Percentiles rank a stretch among this genome's conserved stretches.
These are phyloP conservation scores for Exophiala oligosperma DNA, from an alignment of 2,329 filamentous ascomycete genomes.

Conservation along the genomic window DNA sequence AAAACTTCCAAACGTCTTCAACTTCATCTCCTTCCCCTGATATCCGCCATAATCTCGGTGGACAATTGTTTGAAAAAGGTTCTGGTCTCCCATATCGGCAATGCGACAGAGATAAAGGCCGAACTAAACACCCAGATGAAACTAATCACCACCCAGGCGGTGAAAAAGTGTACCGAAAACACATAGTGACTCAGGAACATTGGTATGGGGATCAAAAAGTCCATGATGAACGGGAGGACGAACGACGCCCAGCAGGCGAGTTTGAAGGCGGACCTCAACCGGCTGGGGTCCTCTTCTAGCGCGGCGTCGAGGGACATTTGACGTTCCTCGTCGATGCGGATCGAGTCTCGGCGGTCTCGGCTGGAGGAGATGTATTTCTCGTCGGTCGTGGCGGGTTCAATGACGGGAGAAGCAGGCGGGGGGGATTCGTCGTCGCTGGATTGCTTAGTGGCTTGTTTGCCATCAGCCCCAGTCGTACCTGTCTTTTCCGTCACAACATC, in stretches of 20 bases:
- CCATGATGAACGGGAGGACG: slow-evolving; percentile 65
- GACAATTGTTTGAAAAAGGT: slow-evolving; percentile 30
- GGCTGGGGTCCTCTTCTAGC: slow-evolving; percentile 33
- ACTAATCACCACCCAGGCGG: slow-evolving; percentile 73
- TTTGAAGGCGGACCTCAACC: slow-evolving; percentile 38
- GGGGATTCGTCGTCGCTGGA: slow-evolving; percentile 4
- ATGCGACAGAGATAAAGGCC: slow-evolving; percentile 41
- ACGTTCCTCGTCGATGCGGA: slow-evolving; percentile 29
- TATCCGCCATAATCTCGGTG: slow-evolving; percentile 6
- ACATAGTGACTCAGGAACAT: slow-evolving; percentile 82
- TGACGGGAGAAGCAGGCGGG: slow-evolving; percentile 4
- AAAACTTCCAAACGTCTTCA: no score
- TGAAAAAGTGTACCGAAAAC: slow-evolving; percentile 79
- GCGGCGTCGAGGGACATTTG: slow-evolving; percentile 30
- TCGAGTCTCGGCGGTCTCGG: slow-evolving; percentile 17
- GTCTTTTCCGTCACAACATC: slow-evolving; percentile 3
- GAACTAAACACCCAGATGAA: slow-evolving; percentile 65
- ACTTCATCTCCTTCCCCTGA: background rate
- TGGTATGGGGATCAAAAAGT: slow-evolving; percentile 88
- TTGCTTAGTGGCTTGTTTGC: background rate
- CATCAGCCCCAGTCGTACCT: slow-evolving; percentile 1
- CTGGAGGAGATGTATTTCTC: slow-evolving; percentile 6
- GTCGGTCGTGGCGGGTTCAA: slow-evolving; percentile 1
- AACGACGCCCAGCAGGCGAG: slow-evolving; percentile 59
- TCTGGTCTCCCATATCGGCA: slow-evolving; percentile 45